These are phyloP conservation scores for Kickxella alabastrina DNA, from an alignment of 192 early-diverging fungal genomes.

Conservation along the genomic window DNA sequence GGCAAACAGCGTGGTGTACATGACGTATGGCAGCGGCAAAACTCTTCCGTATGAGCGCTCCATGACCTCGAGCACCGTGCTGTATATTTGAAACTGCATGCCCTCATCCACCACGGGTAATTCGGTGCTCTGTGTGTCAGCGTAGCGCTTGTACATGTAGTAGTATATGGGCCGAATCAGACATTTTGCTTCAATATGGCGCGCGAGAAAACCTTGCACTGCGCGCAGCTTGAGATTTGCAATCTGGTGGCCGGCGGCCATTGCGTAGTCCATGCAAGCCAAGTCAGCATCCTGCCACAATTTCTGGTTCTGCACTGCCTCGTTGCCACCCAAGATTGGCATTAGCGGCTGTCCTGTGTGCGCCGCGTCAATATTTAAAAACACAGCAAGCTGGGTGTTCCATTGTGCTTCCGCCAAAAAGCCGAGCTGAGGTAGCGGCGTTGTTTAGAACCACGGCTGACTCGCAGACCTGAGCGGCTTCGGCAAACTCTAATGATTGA, in stretches of 20 bases:
- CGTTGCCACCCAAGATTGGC: constrained; percentile 1
- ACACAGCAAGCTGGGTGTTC: constrained; percentile 23
- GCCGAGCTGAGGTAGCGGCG: constrained; percentile 4
- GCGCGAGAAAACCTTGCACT: constrained; percentile 4
- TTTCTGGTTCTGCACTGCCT: not conserved
- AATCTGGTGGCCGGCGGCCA: constrained; percentile 21
- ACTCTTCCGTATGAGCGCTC: constrained; percentile 2
- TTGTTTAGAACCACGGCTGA: constrained; percentile 40
- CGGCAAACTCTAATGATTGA: constrained; percentile 1
- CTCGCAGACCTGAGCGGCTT: constrained; percentile 21
- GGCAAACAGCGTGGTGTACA: constrained; percentile 37
- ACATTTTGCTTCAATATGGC: constrained; percentile 11
- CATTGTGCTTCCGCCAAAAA: too few species aligned
- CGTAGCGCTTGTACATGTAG: constrained; percentile 25
- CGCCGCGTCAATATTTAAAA: constrained; percentile 19
- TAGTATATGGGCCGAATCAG: constrained; percentile 36
- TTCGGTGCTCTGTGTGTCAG: not conserved
- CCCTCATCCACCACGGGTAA: constrained; percentile 11
- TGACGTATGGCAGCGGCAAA: constrained; percentile 16
- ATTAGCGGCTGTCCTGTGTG: constrained; percentile 6
- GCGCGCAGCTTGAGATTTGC: constrained; percentile 16
- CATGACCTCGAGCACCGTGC: constrained; percentile 22
- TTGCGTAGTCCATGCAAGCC: constrained; percentile 21
- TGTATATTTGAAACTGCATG: constrained; percentile 47
- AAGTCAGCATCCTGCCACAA: constrained; percentile 7